Conservation (phyloP, 148 eudicot genomes). For the Silene latifolia region DNA sequence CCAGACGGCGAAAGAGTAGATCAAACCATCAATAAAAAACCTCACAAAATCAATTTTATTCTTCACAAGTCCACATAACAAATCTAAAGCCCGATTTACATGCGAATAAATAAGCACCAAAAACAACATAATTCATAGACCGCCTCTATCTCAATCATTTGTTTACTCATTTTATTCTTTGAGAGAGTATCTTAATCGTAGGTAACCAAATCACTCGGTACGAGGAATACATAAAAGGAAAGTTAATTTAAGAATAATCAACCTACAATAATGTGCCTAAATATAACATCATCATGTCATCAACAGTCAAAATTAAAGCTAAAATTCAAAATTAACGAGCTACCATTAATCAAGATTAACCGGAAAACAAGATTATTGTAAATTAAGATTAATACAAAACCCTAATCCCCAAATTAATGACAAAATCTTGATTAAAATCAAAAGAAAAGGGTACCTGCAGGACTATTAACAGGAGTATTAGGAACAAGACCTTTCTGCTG, state of each 20-base stretch:
- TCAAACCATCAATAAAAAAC: too few species aligned
- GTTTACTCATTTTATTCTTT: too few species aligned
- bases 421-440: conserved; percentile 4
- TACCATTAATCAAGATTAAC: not conserved
- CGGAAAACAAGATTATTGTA: not conserved
- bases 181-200: too few species aligned
- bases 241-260: not conserved
- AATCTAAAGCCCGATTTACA: too few species aligned
- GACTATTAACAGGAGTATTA: conserved; percentile 61
- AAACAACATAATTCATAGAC: too few species aligned
- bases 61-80: too few species aligned
- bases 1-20: too few species aligned
- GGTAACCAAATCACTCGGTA: too few species aligned
- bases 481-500: conserved; percentile 36
- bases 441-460: conserved; percentile 52
- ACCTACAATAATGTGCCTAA: not conserved
- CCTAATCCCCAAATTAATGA: not conserved
- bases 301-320: not conserved
- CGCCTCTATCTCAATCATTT: too few species aligned
- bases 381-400: not conserved
- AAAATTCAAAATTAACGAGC: not conserved
- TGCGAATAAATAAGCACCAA: too few species aligned
- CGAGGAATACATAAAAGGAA: too few species aligned
- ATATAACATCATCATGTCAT: not conserved
- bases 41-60: too few species aligned